Evolutionary conservation across 2,329 filamentous ascomycete species (phyloP), one percentile per base, ranked within the genome.

Genomic region (Boeremia lycopersici): DNA sequence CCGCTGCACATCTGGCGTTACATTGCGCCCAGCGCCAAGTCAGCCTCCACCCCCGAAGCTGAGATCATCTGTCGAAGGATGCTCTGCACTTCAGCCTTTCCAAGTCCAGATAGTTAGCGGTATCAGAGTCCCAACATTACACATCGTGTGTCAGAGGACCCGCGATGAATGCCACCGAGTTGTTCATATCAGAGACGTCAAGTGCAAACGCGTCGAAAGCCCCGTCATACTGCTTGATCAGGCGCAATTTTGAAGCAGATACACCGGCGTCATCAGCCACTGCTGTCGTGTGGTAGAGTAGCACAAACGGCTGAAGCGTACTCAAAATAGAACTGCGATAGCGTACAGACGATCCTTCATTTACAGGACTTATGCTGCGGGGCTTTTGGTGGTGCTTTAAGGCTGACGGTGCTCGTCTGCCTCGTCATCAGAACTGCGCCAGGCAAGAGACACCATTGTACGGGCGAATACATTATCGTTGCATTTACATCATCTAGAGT

Each of bases 401-500:
- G 19, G 19, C 19, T 23, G 19, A 23, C 19, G 19, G 19, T 23
- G 19, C 19, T 23, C 19, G 19, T 23, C 19, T 23, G 19, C 19
- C 19, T 23, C 19, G 19, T 23, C 19, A 23, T 23, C 19, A 23
- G 19, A 23, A 23, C 19, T 2, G 19, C 5, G 19, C 19, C 19
- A 23, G 19, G 2, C 19, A 23, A 23, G 19, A 23, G 5, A 23
- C 19, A 23, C 19, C 12, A 10, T n/a, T 15, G 4, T 7, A n/a
- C 10, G 25, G 7, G 9, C 25, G 28, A n/a, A 15, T 40, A 13
- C 19, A 36, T 19, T 15, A 26, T 42, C 33, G 41, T 35, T 63
- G 42, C 38, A 56, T 64, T 59, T 45, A 17, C 26, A 48, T 49
- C 56, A 55, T 8, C 58, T 58, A 63, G 60, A 35, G 50, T 30